Evolutionary conservation across 2,329 filamentous ascomycete species (phyloP), one percentile per base, ranked within the genome.

Genomic region (Botrytis fragariae): DNA sequence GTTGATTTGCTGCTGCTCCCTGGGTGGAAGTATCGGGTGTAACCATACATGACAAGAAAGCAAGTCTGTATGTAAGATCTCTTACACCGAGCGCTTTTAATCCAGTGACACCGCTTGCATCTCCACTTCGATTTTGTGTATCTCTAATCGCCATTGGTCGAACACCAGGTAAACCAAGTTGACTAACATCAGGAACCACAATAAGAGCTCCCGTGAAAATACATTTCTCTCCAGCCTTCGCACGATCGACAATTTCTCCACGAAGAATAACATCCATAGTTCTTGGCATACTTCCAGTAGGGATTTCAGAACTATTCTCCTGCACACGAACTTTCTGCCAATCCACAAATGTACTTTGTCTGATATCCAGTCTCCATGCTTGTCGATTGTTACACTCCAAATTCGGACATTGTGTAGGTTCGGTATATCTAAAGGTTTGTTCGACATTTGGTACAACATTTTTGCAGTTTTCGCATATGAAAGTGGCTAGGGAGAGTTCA

Each of bases 281-380:
- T 74, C 96, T 89, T 37, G 96, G 96, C 96, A 99, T 99, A 84
- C 95, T 98, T 72, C 96, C 96, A 0, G 96, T 99, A 0, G 96
- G 96, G 54, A 99, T 99, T 82, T 99, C 96, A 6, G 95, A 95
- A 77, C 94, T 97, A 84, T 98, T 99, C 83, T 99, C 96, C 83
- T 99, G 96, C 75, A 98, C 94, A 76, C 97, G 93, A 37, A 98
- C 94, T 82, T 98, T 98, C 82, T 99, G 96, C 96, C 96, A 99
- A 84, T 99, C 96, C 75, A 99, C 93, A 81, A 99, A 99, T 0
- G 95, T 98, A 82, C 95, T 98, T 82, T 97, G 95, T 61, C 94
- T 89, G 79, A 99, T 98, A 79, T 99, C 95, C n/a, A 99, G 85
- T 77, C 94, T 91, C 96, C 96, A 99, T n/a, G 93, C 94, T 74